Percentiles rank a stretch among this genome's conserved stretches.
phyloP scores from a whole-genome alignment of 805 yeast species.

The Yamadazyma sp. region DNA sequence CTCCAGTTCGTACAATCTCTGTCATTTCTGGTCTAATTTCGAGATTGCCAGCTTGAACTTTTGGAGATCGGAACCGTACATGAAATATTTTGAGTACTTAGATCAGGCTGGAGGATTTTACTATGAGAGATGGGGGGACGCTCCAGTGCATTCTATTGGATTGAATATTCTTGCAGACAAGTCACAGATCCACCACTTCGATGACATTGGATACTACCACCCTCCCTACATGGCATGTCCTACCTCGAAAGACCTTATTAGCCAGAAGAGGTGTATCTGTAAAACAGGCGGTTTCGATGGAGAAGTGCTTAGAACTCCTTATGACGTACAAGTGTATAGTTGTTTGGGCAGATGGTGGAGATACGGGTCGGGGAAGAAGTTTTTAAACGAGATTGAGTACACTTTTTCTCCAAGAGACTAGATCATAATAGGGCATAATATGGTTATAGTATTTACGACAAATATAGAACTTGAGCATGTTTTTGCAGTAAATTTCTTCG shows the following conservation, averaged over 20 bases:
- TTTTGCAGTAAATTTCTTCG: no score
- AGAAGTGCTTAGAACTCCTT: constrained; percentile 24
- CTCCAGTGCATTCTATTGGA: constrained; percentile 46
- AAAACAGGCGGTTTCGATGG: constrained; percentile 20
- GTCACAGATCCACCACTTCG: constrained; percentile 42
- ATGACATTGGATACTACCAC: constrained; percentile 46
- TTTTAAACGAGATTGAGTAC: constrained; percentile 45
- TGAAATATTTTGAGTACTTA: constrained; percentile 43
- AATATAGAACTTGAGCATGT: no score
- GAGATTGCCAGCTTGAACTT: constrained; percentile 56
- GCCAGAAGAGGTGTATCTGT: constrained; percentile 41
- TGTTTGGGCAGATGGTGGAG: constrained; percentile 80
- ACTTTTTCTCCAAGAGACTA: constrained; percentile 8
- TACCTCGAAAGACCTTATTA: constrained; percentile 28
- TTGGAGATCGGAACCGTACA: constrained; percentile 47
- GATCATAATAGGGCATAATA: no score
- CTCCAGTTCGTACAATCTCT: constrained; percentile 47
- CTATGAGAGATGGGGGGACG: constrained; percentile 64
- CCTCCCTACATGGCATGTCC: constrained; percentile 46
- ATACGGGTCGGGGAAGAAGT: constrained; percentile 58
- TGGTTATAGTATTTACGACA: no score
- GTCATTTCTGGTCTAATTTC: constrained; percentile 68
- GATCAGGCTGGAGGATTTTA: constrained; percentile 54
- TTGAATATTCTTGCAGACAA: constrained; percentile 35
- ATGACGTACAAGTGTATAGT: constrained; percentile 53